Conservation (phyloP, 2,329 filamentous ascomycete species). For the Pseudocercospora eumusae region DNA sequence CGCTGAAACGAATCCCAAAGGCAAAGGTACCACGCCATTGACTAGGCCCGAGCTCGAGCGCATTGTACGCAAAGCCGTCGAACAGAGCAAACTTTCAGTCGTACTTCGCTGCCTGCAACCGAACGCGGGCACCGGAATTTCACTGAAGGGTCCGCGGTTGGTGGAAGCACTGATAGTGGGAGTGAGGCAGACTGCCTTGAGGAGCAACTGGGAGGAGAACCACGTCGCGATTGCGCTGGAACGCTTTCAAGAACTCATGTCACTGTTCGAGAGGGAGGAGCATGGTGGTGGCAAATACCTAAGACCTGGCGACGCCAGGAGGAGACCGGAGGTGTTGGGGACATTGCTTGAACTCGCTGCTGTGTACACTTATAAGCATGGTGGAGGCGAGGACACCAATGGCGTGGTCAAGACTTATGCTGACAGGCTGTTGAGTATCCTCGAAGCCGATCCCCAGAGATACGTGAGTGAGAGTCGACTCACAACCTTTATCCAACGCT, state of each 20-base stretch:
- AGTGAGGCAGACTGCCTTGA: slow-evolving; percentile 40
- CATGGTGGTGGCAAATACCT: slow-evolving; percentile 39
- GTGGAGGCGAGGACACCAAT: slow-evolving; percentile 39
- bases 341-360: slow-evolving; percentile 48
- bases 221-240: slow-evolving; percentile 44
- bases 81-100: slow-evolving; percentile 35
- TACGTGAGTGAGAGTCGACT: slow-evolving; percentile 15
- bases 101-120: slow-evolving; percentile 39
- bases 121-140: slow-evolving; percentile 39
- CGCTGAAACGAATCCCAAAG: slow-evolving; percentile 25
- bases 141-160: slow-evolving; percentile 38
- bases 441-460: slow-evolving; percentile 21
- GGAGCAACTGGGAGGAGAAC: slow-evolving; percentile 41
- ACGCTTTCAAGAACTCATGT: slow-evolving; percentile 43
- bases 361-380: slow-evolving; percentile 42
- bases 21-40: slow-evolving; percentile 15
- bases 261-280: slow-evolving; percentile 45
- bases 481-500: not conserved
- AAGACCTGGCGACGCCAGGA: slow-evolving; percentile 37
- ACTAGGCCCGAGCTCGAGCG: slow-evolving; percentile 35
- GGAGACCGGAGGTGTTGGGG: slow-evolving; percentile 44
- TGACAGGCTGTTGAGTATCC: slow-evolving; percentile 41
- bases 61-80: slow-evolving; percentile 39
- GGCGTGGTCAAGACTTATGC: slow-evolving; percentile 45
- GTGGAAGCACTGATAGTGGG: slow-evolving; percentile 41